Percentiles rank a stretch among this genome's conserved stretches.
phyloP scores from a whole-genome alignment of 2,329 filamentous ascomycete genomes.

The Herpotrichia juniperi region DNA sequence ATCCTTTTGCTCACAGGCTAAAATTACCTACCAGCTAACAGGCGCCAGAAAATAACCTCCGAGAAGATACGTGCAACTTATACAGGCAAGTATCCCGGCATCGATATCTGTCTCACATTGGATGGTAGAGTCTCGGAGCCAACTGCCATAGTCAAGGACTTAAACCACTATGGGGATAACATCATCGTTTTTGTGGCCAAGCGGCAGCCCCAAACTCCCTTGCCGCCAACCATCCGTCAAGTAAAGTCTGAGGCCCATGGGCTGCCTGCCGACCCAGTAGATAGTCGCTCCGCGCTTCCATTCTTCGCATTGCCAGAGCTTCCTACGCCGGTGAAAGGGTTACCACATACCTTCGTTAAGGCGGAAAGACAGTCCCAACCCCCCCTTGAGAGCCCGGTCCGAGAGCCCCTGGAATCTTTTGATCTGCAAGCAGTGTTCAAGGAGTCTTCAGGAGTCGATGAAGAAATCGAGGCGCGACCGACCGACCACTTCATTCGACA shows the following conservation, averaged over 20 bases:
- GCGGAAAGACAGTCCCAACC: neutral
- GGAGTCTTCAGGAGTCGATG: slow-evolving; percentile 14
- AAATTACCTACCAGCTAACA: too few relatives aligned
- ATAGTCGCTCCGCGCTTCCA: neutral
- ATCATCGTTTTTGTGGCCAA: slow-evolving; percentile 30
- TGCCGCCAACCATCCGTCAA: neutral
- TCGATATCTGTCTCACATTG: slow-evolving; percentile 1
- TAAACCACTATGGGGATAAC: slow-evolving; percentile 24
- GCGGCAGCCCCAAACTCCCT: neutral
- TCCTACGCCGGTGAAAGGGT: neutral
- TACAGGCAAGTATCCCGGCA: neutral
- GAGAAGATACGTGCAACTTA: neutral
- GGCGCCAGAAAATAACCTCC: slow-evolving; percentile 3
- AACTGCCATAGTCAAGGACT: slow-evolving; percentile 11
- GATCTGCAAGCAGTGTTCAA: slow-evolving; percentile 24
- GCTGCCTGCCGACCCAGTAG: neutral
- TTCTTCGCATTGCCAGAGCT: neutral
- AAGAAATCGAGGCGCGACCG: slow-evolving; percentile 8
- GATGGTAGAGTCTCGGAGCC: neutral
- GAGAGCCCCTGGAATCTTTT: slow-evolving; percentile 9
- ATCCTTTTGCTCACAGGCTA: too few relatives aligned
- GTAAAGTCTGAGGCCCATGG: neutral
- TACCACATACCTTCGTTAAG: neutral
- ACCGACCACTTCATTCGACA: slow-evolving; percentile 31
- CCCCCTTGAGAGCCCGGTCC: neutral